Evolutionary conservation across 306 rosid genomes (phyloP).

Genomic region (Betula pendula): DNA sequence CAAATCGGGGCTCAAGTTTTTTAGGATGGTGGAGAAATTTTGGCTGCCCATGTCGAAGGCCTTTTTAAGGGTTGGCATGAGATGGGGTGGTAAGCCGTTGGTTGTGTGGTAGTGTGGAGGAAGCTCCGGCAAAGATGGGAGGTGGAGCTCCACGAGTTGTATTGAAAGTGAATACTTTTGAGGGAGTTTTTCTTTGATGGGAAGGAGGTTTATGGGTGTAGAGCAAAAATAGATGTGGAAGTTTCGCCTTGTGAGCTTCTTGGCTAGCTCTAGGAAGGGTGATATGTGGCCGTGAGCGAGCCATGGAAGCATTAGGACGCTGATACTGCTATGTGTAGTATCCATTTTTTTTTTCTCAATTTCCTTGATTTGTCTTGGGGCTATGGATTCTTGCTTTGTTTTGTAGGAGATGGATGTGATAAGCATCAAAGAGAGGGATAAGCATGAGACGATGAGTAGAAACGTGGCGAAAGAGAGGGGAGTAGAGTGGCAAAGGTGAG

Average conservation of each 20-base stretch:
- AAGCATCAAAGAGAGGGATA: not conserved
- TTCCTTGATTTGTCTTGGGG: too few species aligned
- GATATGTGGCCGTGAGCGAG: constrained; percentile 43
- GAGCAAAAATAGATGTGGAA: constrained; percentile 30
- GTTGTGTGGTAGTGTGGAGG: constrained; percentile 36
- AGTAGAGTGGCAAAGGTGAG: not conserved
- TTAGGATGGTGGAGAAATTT: constrained; percentile 17
- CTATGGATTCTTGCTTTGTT: not conserved
- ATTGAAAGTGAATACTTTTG: too few species aligned
- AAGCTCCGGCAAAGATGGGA: constrained; percentile 24
- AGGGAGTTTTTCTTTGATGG: too few species aligned
- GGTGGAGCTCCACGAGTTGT: too few species aligned
- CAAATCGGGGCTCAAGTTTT: constrained; percentile 26
- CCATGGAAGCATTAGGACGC: constrained; percentile 36
- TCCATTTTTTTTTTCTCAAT: too few species aligned
- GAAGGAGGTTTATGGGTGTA: constrained; percentile 24
- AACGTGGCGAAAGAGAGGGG: not conserved
- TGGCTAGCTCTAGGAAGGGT: constrained; percentile 40
- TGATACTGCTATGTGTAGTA: not conserved
- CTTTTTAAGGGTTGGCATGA: constrained; percentile 23
- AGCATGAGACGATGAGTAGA: not conserved
- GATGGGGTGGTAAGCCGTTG: constrained; percentile 34
- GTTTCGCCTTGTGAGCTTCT: constrained; percentile 17
- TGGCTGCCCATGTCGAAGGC: constrained; percentile 33
- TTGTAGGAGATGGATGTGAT: not conserved